Evolutionary conservation across 2,329 filamentous ascomycete genomes (phyloP), one percentile per base, ranked within the genome.

Genomic region (Onygena corvina): DNA sequence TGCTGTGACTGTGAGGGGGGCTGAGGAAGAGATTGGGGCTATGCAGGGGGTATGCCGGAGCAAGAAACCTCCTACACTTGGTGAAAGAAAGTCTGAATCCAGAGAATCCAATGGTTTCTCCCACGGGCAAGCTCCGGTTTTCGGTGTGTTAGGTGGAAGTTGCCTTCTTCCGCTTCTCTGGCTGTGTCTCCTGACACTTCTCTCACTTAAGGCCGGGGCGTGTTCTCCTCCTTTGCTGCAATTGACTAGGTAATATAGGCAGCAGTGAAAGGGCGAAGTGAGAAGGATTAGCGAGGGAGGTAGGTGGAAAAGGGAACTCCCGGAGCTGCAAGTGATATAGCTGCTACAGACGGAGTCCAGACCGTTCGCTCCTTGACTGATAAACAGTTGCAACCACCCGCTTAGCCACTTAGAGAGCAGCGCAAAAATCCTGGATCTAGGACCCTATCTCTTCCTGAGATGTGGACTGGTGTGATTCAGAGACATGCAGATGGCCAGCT

Each of bases 341-440:
- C 27, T 35, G 45, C 34, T 46, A n/a, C 44, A 20, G 21, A 31
- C 44, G 18, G 46, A 42, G 23, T 34, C 29, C 48, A 48, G 31
- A 21, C 48, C 42, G 52, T 44, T 50, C 50, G n/a, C 46, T 33
- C 42, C 16, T 50, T 42, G 54, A 12, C 50, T 49, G 46, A 23
- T 47, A 47, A 49, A 49, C 44, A 42, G 46, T 56, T 51, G 50
- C 54, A 54, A 53, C 46, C 50, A 53, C 47, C 54, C 52, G 48
- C 38, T 42, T 34, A 12, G 42, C 11, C 20, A 20, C 21, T 14
- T 14, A 20, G 36, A 14, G 36, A 42, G 36, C 25, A 25, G 14
- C 36, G 36, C 36, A 42, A 42, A 42, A n/a, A n/a, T n/a, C n/a
- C n/a, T n/a, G n/a, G n/a, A n/a, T n/a, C n/a, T n/a, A n/a, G n/a